Evolutionary conservation across 228 moss, liverwort and hornwort genomes (phyloP), one percentile per base, ranked within the genome.

Genomic region (Sphagnum fallax): DNA sequence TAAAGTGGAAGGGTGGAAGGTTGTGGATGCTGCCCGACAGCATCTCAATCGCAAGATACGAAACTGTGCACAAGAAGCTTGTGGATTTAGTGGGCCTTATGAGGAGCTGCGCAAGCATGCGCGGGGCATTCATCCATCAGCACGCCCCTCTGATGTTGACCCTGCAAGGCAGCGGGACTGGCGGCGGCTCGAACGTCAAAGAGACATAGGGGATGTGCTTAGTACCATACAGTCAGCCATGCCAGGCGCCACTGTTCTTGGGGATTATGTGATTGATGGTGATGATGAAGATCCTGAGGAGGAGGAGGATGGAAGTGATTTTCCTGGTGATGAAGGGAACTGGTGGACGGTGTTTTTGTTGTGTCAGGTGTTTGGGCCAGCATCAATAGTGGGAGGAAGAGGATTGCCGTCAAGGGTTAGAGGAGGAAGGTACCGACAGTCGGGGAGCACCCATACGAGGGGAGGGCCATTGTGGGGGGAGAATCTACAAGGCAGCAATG

Each of bases 91-190:
- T 61, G 97, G 97, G 65, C 88, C 89, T 0, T 97, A 97, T 67
- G 92, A 97, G 62, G 97, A 97, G 77, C 91, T 97, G 7, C 93
- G 97, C 18, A 93, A 97, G 72, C 97, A 97, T 64, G 97, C 97
- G 48, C 86, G 97, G 53, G 83, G 88, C 66, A 88, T 90, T 50
- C 97, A 97, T 67, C 97, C 97, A 4, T 72, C 73, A 0, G 97
- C 97, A 4, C 88, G 97, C 6, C 97, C 97, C 5, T 93, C 97
- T 13, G 97, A 97, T 74, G 91, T 97, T 50, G 97, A 97, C 77
- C 93, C 93, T 14, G 91, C 65, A 16, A 79, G 97, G 49, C 87
- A 93, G 64, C 91, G 90, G 51, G 83, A 90, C 64, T 97, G 97
- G 97, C 83, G 88, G 72, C 93, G 83, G 71, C 78, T 97, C 72